Evolutionary conservation across 2,329 filamentous ascomycete species (phyloP).

Genomic region (Grosmannia clavigera): DNA sequence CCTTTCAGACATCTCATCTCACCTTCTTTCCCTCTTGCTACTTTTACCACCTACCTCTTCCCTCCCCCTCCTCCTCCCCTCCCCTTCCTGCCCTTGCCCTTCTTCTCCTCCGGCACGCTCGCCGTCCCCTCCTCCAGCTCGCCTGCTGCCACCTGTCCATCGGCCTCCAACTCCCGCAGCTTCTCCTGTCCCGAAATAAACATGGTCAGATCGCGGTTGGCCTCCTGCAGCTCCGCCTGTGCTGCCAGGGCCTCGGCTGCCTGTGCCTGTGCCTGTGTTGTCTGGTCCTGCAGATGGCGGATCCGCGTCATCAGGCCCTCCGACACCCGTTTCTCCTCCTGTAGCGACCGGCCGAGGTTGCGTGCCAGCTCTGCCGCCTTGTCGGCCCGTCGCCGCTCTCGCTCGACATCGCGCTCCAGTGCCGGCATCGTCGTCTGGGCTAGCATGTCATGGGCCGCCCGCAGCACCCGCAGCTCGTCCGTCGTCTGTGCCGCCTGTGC

Average conservation of each 20-base stretch:
- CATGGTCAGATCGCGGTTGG: constrained; percentile 77
- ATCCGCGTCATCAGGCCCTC: constrained; percentile 76
- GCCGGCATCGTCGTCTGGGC: constrained; percentile 44
- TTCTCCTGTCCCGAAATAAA: constrained; percentile 79
- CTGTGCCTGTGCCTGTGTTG: constrained; percentile 43
- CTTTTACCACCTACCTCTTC: too few relatives aligned
- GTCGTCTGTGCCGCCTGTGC: constrained; percentile 35
- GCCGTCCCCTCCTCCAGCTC: constrained; percentile 63
- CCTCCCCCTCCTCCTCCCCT: background rate
- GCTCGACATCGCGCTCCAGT: constrained; percentile 61
- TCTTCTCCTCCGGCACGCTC: constrained; percentile 46
- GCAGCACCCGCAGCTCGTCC: constrained; percentile 38
- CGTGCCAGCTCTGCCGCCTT: constrained; percentile 68
- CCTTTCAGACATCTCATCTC: too few relatives aligned
- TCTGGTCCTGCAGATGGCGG: constrained; percentile 54
- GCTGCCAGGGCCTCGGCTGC: constrained; percentile 45
- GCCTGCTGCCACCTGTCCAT: constrained; percentile 47
- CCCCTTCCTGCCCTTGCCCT: constrained; percentile 33
- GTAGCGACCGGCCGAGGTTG: constrained; percentile 59
- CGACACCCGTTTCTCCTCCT: constrained; percentile 78
- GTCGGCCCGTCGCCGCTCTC: constrained; percentile 53
- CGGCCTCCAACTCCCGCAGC: constrained; percentile 55
- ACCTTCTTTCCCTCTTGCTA: too few relatives aligned
- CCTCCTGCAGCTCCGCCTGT: constrained; percentile 65
- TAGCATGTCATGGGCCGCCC: constrained; percentile 39